Conservation (phyloP, 495 filamentous ascomycete genomes). For the Podospora fimiseda region DNA sequence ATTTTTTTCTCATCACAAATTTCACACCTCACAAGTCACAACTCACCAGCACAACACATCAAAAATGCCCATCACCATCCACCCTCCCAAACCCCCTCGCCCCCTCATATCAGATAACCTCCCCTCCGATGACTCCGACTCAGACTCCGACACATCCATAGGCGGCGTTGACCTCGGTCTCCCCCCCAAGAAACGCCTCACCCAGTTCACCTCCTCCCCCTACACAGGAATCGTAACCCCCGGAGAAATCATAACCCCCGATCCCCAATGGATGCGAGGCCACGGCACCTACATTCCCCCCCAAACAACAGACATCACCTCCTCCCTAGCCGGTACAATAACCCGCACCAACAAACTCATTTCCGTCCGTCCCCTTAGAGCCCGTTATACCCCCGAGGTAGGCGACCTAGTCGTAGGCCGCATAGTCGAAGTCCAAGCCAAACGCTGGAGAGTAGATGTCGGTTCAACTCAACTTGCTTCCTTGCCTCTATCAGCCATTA, state of each 20-base stretch:
- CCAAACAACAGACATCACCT: constrained; percentile 60
- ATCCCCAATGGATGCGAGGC: constrained; percentile 97
- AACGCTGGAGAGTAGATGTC: constrained; percentile 91
- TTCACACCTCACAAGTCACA: not conserved
- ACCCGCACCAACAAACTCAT: constrained; percentile 93
- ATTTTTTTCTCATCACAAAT: constrained; percentile 1
- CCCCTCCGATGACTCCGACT: constrained; percentile 25
- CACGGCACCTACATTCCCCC: constrained; percentile 71
- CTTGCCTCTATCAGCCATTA: constrained; percentile 81
- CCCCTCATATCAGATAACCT: constrained; percentile 4
- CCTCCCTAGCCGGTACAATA: constrained; percentile 80
- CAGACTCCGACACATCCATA: constrained; percentile 21
- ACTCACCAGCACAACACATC: not conserved
- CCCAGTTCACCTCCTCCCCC: not conserved
- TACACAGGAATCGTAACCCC: constrained; percentile 66
- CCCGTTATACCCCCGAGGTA: constrained; percentile 93
- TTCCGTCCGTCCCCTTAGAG: constrained; percentile 77
- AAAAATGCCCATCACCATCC: constrained; percentile 75
- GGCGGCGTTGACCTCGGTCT: constrained; percentile 43
- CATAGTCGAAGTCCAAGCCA: constrained; percentile 83
- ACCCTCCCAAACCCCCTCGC: constrained; percentile 50
- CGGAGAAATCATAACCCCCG: constrained; percentile 78
- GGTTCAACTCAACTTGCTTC: constrained; percentile 73
- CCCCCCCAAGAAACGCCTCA: constrained; percentile 21
- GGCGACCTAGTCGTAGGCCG: constrained; percentile 92